These are phyloP conservation scores for Vinca minor DNA, from an alignment of 257 asterid species.

Conservation along the genomic window DNA sequence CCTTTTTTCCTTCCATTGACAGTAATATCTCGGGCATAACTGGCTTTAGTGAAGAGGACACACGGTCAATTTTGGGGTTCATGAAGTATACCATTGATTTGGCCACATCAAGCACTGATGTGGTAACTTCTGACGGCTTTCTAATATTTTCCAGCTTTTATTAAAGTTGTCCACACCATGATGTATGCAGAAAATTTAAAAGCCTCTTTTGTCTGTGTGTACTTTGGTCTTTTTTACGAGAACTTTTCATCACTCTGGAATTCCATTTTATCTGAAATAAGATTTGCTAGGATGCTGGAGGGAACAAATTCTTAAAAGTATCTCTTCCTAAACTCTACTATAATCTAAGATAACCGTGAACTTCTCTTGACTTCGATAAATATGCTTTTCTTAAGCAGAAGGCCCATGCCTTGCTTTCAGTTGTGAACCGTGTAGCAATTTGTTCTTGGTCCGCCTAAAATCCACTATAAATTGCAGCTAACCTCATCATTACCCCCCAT, in stretches of 20 bases:
- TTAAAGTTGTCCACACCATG: not conserved
- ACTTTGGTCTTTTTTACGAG: not conserved
- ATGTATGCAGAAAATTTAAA: not conserved
- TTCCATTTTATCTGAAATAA: not conserved
- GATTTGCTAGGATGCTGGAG: not conserved
- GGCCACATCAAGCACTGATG: conserved; percentile 46
- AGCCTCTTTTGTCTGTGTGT: not conserved
- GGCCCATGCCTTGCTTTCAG: not conserved
- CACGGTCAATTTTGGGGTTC: conserved; percentile 45
- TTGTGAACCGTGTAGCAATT: not conserved
- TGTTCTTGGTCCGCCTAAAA: not conserved
- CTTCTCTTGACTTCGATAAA: not conserved
- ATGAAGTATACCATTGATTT: conserved; percentile 54
- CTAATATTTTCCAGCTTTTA: not conserved
- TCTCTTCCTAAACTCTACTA: not conserved
- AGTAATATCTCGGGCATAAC: conserved; percentile 84
- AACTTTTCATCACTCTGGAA: not conserved
- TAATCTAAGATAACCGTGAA: not conserved
- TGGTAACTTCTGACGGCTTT: conserved; percentile 34
- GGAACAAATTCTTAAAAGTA: not conserved
- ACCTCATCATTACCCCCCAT: not conserved
- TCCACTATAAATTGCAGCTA: not conserved
- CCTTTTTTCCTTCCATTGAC: conserved; percentile 22
- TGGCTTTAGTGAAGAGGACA: conserved; percentile 72
- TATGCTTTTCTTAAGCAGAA: not conserved